Evolutionary conservation across 495 filamentous ascomycete genomes (phyloP).

Genomic region (Penicillium goetzii): DNA sequence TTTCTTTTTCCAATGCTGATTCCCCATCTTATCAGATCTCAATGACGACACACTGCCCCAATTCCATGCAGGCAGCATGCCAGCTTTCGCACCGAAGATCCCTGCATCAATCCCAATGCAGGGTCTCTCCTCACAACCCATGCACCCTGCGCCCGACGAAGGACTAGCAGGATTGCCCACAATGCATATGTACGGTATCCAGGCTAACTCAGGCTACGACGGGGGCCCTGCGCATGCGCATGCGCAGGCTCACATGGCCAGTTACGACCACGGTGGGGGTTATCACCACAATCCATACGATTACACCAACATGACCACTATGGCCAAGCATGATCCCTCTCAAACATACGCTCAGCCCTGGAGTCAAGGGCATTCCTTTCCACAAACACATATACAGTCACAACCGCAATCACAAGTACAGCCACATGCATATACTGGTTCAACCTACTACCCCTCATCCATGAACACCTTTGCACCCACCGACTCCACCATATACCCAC

Average conservation of each 20-base stretch:
- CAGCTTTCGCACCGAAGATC: slow-evolving; percentile 19
- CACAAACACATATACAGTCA: not conserved
- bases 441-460: slow-evolving; percentile 19
- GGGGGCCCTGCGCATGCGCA: not conserved
- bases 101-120: slow-evolving; percentile 18
- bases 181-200: slow-evolving; percentile 2
- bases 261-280: not conserved
- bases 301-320: not conserved
- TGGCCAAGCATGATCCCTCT: slow-evolving; percentile 5
- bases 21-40: slow-evolving; percentile 11
- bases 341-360: slow-evolving; percentile 18
- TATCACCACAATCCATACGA: not conserved
- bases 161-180: not conserved
- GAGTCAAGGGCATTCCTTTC: slow-evolving; percentile 13
- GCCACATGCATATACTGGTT: slow-evolving; percentile 2
- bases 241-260: not conserved
- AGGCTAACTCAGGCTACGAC: not conserved
- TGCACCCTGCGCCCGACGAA: not conserved
- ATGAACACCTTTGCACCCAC: slow-evolving; percentile 10
- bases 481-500: not conserved
- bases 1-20: not conserved
- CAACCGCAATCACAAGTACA: not conserved
- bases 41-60: slow-evolving; percentile 15
- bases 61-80: slow-evolving; percentile 17
- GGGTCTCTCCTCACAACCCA: slow-evolving; percentile 7